Percentiles rank a stretch among this genome's conserved stretches.
phyloP scores from a whole-genome alignment of 164 flowering plant species.

The Vitis rotundifolia region DNA sequence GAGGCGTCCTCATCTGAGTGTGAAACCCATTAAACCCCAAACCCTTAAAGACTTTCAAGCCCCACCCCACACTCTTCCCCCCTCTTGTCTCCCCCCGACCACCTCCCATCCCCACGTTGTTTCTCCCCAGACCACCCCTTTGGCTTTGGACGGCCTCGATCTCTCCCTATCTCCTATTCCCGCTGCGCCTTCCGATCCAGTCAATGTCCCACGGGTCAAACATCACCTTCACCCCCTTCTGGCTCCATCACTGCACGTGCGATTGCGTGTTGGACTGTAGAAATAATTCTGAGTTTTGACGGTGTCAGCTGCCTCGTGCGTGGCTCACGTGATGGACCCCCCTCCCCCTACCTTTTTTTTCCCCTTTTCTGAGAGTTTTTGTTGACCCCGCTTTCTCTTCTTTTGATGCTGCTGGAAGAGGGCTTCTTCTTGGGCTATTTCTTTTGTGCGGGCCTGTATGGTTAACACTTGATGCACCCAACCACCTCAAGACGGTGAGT shows the following conservation, averaged over 20 bases:
- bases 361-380: background rate
- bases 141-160: conserved; percentile 9
- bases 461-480: too few species aligned
- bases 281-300: background rate
- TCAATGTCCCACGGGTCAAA: conserved; percentile 6
- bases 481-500: too few species aligned
- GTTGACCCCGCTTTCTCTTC: conserved; percentile 20
- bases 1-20: too few species aligned
- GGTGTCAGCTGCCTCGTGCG: background rate
- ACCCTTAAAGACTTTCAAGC: too few species aligned
- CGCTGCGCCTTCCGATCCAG: conserved; percentile 4
- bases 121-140: background rate
- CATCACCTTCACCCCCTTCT: background rate
- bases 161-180: background rate
- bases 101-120: conserved; percentile 11
- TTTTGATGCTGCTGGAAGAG: conserved; percentile 15
- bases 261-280: conserved; percentile 2
- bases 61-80: too few species aligned
- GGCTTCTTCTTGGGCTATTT: conserved; percentile 6
- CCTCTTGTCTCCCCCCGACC: background rate
- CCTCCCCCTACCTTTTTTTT: too few species aligned
- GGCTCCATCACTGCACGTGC: conserved; percentile 4
- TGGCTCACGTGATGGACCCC: background rate
- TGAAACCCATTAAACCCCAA: conserved; percentile 11
- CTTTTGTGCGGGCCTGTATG: background rate